These are phyloP conservation scores for Actinomortierella wolfii DNA, from an alignment of 371 early-diverging fungal species.

Conservation along the genomic window DNA sequence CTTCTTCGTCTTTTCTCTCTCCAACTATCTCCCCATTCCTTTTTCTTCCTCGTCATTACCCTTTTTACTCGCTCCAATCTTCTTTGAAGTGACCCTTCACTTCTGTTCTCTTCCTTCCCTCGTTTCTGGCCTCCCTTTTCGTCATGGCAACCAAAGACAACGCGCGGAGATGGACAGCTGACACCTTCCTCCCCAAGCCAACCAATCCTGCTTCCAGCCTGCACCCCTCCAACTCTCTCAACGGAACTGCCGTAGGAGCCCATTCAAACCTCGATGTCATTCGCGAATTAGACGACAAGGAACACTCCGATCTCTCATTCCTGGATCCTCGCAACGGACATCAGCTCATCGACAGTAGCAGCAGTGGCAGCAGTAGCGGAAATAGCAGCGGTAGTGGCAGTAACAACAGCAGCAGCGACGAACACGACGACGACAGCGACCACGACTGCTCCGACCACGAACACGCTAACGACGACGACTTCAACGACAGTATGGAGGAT, in stretches of 20 bases:
- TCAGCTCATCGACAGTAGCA: constrained; percentile 2
- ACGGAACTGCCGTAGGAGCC: constrained; percentile 28
- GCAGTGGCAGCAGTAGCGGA: constrained; percentile 8
- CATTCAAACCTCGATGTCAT: constrained; percentile 25
- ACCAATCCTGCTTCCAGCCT: constrained; percentile 1
- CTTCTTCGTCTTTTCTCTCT: too few relatives aligned
- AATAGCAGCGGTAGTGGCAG: background rate
- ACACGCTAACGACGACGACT: background rate
- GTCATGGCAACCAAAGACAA: constrained; percentile 14
- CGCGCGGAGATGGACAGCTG: constrained; percentile 32
- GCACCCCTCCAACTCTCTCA: constrained; percentile 5
- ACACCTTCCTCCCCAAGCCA: constrained; percentile 22
- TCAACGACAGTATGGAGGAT: constrained; percentile 1
- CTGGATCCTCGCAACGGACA: background rate
- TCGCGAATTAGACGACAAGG: constrained; percentile 5
- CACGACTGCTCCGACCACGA: constrained; percentile 3
- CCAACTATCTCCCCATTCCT: too few relatives aligned
- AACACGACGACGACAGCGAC: constrained; percentile 1
- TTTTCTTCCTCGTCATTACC: background rate
- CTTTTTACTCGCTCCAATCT: background rate
- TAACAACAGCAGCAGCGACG: background rate
- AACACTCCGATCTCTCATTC: background rate
- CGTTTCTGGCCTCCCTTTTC: background rate
- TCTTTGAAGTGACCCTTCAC: too few relatives aligned
- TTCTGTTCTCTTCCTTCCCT: background rate